Evolutionary conservation across 805 yeast species (phyloP), one percentile per base, ranked within the genome.

Genomic region (Saturnispora galanensis): DNA sequence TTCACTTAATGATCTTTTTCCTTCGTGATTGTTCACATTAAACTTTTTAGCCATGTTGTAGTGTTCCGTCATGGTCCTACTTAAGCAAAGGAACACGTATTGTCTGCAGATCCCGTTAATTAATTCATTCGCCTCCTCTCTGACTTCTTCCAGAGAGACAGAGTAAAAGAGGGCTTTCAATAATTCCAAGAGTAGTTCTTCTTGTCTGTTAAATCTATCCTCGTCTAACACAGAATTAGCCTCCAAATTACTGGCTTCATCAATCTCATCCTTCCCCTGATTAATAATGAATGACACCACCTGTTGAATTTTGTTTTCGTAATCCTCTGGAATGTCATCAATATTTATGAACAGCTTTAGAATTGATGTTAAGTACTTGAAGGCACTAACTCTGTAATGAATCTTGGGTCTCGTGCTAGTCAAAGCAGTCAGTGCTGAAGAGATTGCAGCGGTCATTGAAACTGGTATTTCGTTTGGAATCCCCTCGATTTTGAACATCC

Each of bases 391-490:
- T 42, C 94, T 70, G 59, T 87, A 86, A 50, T 81, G 84, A 6
- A 70, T 60, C 50, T 81, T 73, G 45, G 72, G 68, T 39, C 79
- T 60, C 7, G 77, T 75, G 56, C 86, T 89, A 47, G 82, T 84
- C 42, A 93, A 62, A 9, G 90, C 71, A 18, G 75, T 75, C 34
- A 89, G 67, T 0, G 97, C 96, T 3, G 90, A 75, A 33, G 76
- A 73, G 5, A 90, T 69, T 26, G 93, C 96, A 0, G 96, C 83
- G 0, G 96, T 82, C 21, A 93, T 69, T 0, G 93, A 80, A 29
- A 93, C 70, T 1, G 89, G 81, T 3, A 84, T 75, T 41, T 74
- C 72, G 3, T 66, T 69, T 0, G 67, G 58, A 39, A 87, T 60
- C 1, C 95, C 95, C 50, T 84, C 80, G 34, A 90, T 74, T 38